A percentile compares a stretch with the other conserved stretches of the same genome.
These are phyloP conservation scores for Rhynchospora tenuis DNA, from an alignment of 176 grass and related monocot species.

Conservation along the genomic window DNA sequence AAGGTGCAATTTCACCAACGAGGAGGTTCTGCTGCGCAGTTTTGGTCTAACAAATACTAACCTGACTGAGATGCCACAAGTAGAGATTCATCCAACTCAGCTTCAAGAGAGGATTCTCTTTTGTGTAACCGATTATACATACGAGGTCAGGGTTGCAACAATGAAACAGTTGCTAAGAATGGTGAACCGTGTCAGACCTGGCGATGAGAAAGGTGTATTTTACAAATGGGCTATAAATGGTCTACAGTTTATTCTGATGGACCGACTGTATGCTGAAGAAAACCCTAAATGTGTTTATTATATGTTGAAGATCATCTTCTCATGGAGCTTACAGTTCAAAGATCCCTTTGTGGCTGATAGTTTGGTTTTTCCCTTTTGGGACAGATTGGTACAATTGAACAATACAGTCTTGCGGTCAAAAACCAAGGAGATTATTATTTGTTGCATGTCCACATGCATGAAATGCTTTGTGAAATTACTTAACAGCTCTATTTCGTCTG, in stretches of 20 bases:
- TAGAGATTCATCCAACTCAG: conserved; percentile 32
- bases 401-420: conserved; percentile 50
- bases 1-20: conserved; percentile 37
- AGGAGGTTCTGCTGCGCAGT: conserved; percentile 44
- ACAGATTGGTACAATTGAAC: conserved; percentile 76
- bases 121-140: conserved; percentile 63
- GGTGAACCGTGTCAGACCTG: conserved; percentile 42
- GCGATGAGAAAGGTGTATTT: conserved; percentile 39
- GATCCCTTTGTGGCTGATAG: conserved; percentile 39
- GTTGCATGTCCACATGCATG: conserved; percentile 89
- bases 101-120: conserved; percentile 64
- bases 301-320: conserved; percentile 76
- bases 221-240: conserved; percentile 54
- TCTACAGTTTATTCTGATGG: conserved; percentile 50
- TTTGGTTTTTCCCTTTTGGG: conserved; percentile 59
- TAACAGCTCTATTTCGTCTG: conserved; percentile 27
- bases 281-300: conserved; percentile 88
- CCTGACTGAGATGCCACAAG: conserved; percentile 24
- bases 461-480: conserved; percentile 57
- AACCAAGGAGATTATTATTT: conserved; percentile 70
- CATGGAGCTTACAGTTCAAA: conserved; percentile 52
- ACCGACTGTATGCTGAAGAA: conserved; percentile 62
- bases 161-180: conserved; percentile 80
- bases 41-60: conserved; percentile 31
- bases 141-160: conserved; percentile 81